These are phyloP conservation scores for Neofusicoccum sp. DNA, from an alignment of 2,329 filamentous ascomycete species.

Conservation along the genomic window DNA sequence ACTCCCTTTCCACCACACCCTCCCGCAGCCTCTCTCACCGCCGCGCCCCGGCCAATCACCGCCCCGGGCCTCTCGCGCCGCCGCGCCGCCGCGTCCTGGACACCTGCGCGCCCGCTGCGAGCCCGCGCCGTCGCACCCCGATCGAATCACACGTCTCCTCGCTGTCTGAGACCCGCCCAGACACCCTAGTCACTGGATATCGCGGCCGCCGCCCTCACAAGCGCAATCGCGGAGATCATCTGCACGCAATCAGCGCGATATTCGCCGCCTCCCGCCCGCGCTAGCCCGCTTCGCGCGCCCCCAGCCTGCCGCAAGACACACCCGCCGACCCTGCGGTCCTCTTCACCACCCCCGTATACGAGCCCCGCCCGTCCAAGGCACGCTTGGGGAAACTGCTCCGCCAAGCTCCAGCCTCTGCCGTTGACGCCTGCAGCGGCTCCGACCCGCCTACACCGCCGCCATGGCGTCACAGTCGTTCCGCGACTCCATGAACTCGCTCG, in stretches of 20 bases:
- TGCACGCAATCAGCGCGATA: conserved; percentile 51
- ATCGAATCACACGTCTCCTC: conserved; percentile 38
- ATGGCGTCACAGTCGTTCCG: conserved; percentile 92
- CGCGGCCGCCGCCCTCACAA: conserved; percentile 21
- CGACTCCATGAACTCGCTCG: conserved; percentile 91
- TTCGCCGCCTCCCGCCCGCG: conserved; percentile 21
- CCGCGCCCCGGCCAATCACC: conserved; percentile 31
- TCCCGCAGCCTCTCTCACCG: conserved; percentile 21
- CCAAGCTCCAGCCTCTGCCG: conserved; percentile 20
- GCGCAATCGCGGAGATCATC: conserved; percentile 44
- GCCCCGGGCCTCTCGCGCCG: conserved; percentile 28
- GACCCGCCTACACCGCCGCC: conserved; percentile 25
- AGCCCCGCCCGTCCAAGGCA: conserved; percentile 13
- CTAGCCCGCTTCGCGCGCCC: conserved; percentile 16
- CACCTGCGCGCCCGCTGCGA: conserved; percentile 20
- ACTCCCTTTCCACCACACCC: conserved; percentile 20
- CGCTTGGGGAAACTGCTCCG: conserved; percentile 15
- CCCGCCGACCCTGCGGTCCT: conserved; percentile 8
- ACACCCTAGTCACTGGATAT: conserved; percentile 38
- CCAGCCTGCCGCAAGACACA: conserved; percentile 17
- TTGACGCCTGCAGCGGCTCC: conserved; percentile 6
- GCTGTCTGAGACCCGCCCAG: conserved; percentile 30
- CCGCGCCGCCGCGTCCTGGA: conserved; percentile 24
- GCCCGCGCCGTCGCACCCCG: conserved; percentile 22
- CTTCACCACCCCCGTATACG: conserved; percentile 11